Percentiles rank a stretch among this genome's conserved stretches.
Evolutionary conservation across 1,284 basidiomycete genomes (phyloP).

Genomic region (Ganoderma sinense): DNA sequence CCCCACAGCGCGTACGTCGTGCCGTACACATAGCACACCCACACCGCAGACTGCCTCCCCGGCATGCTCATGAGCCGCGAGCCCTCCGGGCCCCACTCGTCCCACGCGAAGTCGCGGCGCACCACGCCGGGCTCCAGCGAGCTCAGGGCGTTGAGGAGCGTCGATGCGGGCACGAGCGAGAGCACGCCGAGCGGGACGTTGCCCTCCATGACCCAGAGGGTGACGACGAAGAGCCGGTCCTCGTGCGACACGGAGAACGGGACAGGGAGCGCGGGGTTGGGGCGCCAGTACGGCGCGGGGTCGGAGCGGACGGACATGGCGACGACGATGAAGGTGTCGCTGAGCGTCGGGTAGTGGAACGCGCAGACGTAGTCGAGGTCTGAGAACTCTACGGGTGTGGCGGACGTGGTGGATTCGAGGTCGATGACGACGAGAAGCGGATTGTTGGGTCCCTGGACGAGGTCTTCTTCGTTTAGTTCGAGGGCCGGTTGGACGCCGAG

Average conservation of each 20-base stretch:
- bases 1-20: conserved; percentile 48
- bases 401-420: conserved; percentile 29
- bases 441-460: conserved; percentile 7
- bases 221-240: conserved; percentile 57
- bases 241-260: conserved; percentile 58
- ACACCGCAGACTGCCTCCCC: conserved; percentile 47
- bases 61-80: conserved; percentile 49
- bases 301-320: conserved; percentile 61
- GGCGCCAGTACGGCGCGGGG: conserved; percentile 56
- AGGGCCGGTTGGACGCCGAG: conserved; percentile 16
- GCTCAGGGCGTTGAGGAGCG: conserved; percentile 47
- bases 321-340: conserved; percentile 35
- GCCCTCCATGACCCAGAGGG: conserved; percentile 45
- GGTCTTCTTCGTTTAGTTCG: conserved; percentile 18
- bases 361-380: conserved; percentile 44
- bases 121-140: conserved; percentile 31
- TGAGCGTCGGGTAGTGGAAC: conserved; percentile 50
- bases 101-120: conserved; percentile 50
- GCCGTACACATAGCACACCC: conserved; percentile 70
- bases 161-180: conserved; percentile 57
- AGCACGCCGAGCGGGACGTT: conserved; percentile 41
- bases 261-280: conserved; percentile 41
- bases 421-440: conserved; percentile 42
- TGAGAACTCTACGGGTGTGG: conserved; percentile 38
- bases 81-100: conserved; percentile 57